These are phyloP conservation scores for Alternaria incomplexa DNA, from an alignment of 2,329 filamentous ascomycete genomes.

Conservation along the genomic window DNA sequence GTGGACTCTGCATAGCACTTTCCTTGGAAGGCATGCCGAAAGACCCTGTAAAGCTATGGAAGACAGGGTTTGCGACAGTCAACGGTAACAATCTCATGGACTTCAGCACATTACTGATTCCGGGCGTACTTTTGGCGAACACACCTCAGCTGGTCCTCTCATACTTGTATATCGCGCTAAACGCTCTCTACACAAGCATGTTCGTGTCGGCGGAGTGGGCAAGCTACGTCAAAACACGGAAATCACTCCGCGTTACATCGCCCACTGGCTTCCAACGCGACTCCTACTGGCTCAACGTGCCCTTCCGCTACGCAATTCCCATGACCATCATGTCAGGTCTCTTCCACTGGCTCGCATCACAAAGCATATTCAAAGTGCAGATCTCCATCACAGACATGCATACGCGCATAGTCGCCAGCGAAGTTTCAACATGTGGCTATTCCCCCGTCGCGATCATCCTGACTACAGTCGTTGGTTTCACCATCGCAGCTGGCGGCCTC, in stretches of 20 bases:
- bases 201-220: conserved; percentile 57
- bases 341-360: conserved; percentile 54
- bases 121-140: conserved; percentile 52
- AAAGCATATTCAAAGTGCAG: conserved; percentile 50
- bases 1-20: background rate
- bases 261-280: conserved; percentile 46
- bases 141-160: conserved; percentile 55
- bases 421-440: background rate
- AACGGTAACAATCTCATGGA: conserved; percentile 17
- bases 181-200: conserved; percentile 56
- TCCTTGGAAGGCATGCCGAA: conserved; percentile 12
- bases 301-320: conserved; percentile 49
- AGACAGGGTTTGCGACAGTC: conserved; percentile 17
- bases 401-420: background rate
- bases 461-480: conserved; percentile 8
- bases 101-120: conserved; percentile 1
- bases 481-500: conserved; percentile 17
- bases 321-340: conserved; percentile 40
- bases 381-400: background rate
- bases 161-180: conserved; percentile 55
- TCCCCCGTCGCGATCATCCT: conserved; percentile 16
- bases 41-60: conserved; percentile 9
- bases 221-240: conserved; percentile 42
- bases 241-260: conserved; percentile 47
- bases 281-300: conserved; percentile 52